phyloP scores from a whole-genome alignment of 164 flowering plant genomes.

The Vitis riparia region DNA sequence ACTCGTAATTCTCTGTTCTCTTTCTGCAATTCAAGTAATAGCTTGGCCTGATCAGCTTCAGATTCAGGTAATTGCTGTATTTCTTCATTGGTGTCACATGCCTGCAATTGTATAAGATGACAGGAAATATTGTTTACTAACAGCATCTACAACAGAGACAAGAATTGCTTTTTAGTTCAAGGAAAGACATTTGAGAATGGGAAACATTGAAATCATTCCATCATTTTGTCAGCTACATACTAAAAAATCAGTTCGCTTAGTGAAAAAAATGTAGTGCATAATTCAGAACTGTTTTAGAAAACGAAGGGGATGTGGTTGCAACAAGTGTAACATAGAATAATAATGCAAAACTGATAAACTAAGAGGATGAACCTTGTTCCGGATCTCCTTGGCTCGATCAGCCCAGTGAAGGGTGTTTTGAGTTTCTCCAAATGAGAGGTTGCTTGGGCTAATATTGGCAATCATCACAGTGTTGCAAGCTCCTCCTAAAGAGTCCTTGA shows the following conservation, averaged over 20 bases:
- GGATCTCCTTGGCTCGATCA: slow-evolving; percentile 90
- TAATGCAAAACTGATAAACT: too few species aligned
- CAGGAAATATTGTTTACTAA: not conserved
- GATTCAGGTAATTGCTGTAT: slow-evolving; percentile 44
- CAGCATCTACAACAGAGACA: not conserved
- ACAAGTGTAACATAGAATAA: too few species aligned
- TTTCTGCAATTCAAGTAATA: slow-evolving; percentile 76
- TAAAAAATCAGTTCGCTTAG: too few species aligned
- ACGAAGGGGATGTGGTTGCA: too few species aligned
- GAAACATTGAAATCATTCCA: too few species aligned
- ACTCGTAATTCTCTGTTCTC: slow-evolving; percentile 78
- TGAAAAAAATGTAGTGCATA: too few species aligned
- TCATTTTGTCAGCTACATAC: too few species aligned
- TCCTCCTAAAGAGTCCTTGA: slow-evolving; percentile 93
- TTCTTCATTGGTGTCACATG: slow-evolving; percentile 53
- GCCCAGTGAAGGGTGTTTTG: slow-evolving; percentile 98
- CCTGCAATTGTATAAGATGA: slow-evolving; percentile 33
- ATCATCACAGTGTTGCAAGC: slow-evolving; percentile 93
- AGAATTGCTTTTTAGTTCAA: not conserved
- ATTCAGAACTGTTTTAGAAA: too few species aligned
- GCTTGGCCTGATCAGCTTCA: slow-evolving; percentile 70
- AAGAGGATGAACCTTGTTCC: slow-evolving; percentile 58
- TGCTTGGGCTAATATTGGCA: slow-evolving; percentile 93
- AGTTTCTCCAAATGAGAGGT: slow-evolving; percentile 81
- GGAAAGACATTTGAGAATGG: too few species aligned